Conservation (phyloP, 2,329 filamentous ascomycete genomes). For the Didymella segeticola region DNA sequence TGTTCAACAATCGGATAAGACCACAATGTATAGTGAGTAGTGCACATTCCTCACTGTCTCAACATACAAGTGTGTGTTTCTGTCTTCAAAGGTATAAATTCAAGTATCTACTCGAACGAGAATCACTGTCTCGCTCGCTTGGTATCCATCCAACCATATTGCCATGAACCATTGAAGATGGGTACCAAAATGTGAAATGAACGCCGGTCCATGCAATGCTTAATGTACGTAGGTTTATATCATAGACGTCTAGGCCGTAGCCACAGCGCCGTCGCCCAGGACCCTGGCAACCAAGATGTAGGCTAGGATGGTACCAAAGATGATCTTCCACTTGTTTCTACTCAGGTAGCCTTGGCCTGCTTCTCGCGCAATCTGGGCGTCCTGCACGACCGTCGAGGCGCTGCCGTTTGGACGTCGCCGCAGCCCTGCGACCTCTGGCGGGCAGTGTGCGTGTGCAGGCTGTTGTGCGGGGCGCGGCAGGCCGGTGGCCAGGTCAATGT, state of each 20-base stretch:
- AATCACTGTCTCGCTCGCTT: no score
- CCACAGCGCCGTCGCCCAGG: slow-evolving; percentile 60
- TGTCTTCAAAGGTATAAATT: no score
- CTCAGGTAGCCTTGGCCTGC: slow-evolving; percentile 83
- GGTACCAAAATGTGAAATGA: no score
- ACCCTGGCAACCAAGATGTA: slow-evolving; percentile 85
- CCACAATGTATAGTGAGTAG: no score
- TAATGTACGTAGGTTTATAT: neutral
- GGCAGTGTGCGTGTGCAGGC: slow-evolving; percentile 60
- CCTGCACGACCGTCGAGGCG: slow-evolving; percentile 72
- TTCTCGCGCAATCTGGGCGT: slow-evolving; percentile 74
- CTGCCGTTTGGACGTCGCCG: slow-evolving; percentile 68
- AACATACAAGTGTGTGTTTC: no score
- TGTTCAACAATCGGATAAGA: no score
- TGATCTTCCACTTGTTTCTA: slow-evolving; percentile 78
- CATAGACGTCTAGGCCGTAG: neutral
- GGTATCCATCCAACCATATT: no score
- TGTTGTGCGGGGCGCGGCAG: slow-evolving; percentile 62
- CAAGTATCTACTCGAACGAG: no score
- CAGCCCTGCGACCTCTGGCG: slow-evolving; percentile 67
- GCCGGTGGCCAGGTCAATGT: slow-evolving; percentile 80
- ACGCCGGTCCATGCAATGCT: slow-evolving; percentile 14
- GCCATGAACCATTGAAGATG: no score
- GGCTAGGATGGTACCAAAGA: slow-evolving; percentile 73
- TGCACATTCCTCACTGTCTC: no score